phyloP scores from a whole-genome alignment of 2,329 filamentous ascomycete species.

The Colletotrichum coccodes region DNA sequence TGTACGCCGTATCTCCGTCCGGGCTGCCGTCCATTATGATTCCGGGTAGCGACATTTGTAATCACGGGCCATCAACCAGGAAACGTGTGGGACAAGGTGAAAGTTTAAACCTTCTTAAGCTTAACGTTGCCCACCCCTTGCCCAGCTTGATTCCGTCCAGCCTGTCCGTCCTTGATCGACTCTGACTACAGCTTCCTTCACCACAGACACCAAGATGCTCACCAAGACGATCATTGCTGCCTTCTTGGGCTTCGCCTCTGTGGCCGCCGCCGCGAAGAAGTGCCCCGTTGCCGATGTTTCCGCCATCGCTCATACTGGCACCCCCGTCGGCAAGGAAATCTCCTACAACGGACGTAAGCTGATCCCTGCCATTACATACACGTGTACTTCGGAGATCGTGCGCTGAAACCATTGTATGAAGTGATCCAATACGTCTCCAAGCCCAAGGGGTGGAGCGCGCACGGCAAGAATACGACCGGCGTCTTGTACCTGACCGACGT shows the following conservation, averaged over 20 bases:
- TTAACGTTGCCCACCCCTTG: neutral
- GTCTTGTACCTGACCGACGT: conserved; percentile 45
- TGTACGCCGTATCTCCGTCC: neutral
- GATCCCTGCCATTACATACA: neutral
- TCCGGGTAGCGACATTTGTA: conserved; percentile 18
- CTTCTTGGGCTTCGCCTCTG: conserved; percentile 14
- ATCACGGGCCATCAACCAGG: neutral
- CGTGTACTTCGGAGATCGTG: neutral
- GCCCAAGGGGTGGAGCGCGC: conserved; percentile 8
- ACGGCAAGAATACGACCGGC: conserved; percentile 3
- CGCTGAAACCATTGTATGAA: neutral
- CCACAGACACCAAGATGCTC: conserved; percentile 18
- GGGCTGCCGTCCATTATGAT: neutral
- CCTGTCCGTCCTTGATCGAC: neutral
- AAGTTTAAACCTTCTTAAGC: conserved; percentile 19
- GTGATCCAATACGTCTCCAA: conserved; percentile 30
- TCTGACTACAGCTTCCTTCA: neutral
- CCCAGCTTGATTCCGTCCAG: neutral
- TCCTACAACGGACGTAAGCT: conserved; percentile 22
- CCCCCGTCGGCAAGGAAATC: conserved; percentile 17
- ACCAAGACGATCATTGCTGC: conserved; percentile 4
- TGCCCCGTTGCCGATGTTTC: conserved; percentile 23
- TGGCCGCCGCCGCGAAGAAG: conserved; percentile 3
- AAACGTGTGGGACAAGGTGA: neutral
- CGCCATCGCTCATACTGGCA: conserved; percentile 27